Percentiles rank a stretch among this genome's conserved stretches.
phyloP scores from a whole-genome alignment of 2,329 filamentous ascomycete species.

The Cercospora zeina region DNA sequence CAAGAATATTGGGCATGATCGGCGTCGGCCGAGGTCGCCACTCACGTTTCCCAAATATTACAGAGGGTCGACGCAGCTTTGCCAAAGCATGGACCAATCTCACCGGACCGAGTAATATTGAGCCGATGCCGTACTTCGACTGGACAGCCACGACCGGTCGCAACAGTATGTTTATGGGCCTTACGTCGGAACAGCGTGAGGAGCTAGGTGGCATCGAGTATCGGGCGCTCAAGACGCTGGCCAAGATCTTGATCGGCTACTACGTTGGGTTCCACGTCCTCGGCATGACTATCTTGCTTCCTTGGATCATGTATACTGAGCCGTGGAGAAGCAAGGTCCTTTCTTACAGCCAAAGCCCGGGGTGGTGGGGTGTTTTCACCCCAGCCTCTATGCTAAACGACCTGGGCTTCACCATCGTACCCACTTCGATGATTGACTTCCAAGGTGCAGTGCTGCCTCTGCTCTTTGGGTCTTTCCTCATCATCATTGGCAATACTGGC shows the following conservation, averaged over 20 bases:
- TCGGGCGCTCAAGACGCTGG: constrained; percentile 81
- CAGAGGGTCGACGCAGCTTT: constrained; percentile 29
- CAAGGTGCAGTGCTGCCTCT: constrained; percentile 73
- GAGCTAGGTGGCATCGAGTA: constrained; percentile 97
- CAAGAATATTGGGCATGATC: constrained; percentile 6
- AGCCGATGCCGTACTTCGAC: constrained; percentile 82
- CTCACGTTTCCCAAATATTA: constrained; percentile 17
- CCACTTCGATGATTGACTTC: constrained; percentile 92
- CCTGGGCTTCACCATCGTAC: constrained; percentile 87
- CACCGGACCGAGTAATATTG: constrained; percentile 51
- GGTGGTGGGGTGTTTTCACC: constrained; percentile 93
- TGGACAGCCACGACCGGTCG: constrained; percentile 90
- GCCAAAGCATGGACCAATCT: constrained; percentile 61
- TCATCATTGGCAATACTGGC: constrained; percentile 91
- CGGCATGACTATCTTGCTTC: constrained; percentile 69
- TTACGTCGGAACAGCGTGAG: constrained; percentile 88
- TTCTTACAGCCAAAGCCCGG: constrained; percentile 58
- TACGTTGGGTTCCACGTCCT: constrained; percentile 81
- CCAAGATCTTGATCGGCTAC: constrained; percentile 73
- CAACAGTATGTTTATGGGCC: constrained; percentile 86
- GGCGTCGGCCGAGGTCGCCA: constrained; percentile 19
- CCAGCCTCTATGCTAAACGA: constrained; percentile 89
- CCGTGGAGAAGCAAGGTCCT: constrained; percentile 68
- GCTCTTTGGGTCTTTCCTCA: constrained; percentile 77
- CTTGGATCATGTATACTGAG: constrained; percentile 71